Base-by-base conservation (phyloP, 208 protist species). In the Angomonas deanei region DNA sequence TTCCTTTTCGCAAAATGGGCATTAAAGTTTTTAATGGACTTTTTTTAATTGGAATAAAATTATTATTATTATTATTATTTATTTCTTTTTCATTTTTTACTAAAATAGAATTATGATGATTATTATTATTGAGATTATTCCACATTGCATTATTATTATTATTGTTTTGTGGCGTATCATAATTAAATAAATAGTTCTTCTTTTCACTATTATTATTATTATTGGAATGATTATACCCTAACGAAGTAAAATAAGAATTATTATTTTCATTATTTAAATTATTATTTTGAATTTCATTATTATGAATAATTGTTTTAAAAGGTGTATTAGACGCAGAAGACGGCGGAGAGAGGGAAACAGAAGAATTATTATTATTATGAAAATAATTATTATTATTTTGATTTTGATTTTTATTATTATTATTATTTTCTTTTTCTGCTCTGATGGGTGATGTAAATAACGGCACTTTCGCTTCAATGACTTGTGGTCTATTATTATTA, bases 51-150 rank as follows among this genome's bases (percentile, higher is more conserved):
- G 36, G 36, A 42, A 42, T 42, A 42, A 42, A 42, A 42, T 42
- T 15, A 42, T 42, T 42, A 42, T 42, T 42, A 42, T 42, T 42
- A 42, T 42, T 42, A 42, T 42, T 42, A 42, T 42, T 42, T 42
- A n/a, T n/a, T n/a, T n/a, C n/a, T n/a, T n/a, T n/a, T n/a, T n/a
- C n/a, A n/a, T n/a, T n/a, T n/a, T n/a, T n/a, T n/a, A n/a, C n/a
- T n/a, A 42, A 42, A 42, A n/a, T 42, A 42, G 8, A n/a, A 42
- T 42, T 42, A 42, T 42, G 8, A 42, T 42, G 8, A 42, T 42
- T 42, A 42, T 42, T 42, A 42, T 42, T 42, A 42, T 42, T 42
- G 15, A n/a, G 8, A 42, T 42, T 42, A 42, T 42, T 42, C 8
- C 15, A n/a, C 36, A 42, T 15, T 42, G 11, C 36, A 42, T 8